Base-by-base conservation (phyloP, 257 asterid genomes). In the Handroanthus guayacan region DNA sequence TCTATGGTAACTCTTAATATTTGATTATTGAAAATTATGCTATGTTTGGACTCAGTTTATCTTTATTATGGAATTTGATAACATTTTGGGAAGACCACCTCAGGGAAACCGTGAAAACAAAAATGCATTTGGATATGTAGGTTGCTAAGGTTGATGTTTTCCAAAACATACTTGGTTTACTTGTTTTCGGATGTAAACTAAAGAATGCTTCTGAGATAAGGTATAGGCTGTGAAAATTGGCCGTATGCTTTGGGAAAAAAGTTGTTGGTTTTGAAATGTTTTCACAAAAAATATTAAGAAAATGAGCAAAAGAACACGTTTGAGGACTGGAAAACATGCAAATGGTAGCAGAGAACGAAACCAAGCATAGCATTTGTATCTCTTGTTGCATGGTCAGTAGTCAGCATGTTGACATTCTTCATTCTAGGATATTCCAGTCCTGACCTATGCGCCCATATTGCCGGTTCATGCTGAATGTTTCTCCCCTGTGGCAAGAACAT, bases 401-500 rank as follows among this genome's bases (percentile, higher is more conserved):
- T 61, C 41, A 9, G 37, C 39, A 48, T 38, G 41, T 41, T 6
- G 13, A 12, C 45, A 17, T 14, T 62, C 41, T 8, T 68, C 9
- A 62, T 43, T 34, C 68, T 38, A 51, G 48, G 18, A 14, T 65
- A 55, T 14, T 8, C 80, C 74, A 78, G 25, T 64, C 56, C 45
- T 16, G 50, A 63, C 6, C 43, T 44, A 64, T 45, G 64, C 16
- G 9, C 54, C 38, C 5, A 41, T 50, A 4, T 48, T 56, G n/a
- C 79, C 72, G 18, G 73, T 50, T 71, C 60, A 4, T 69, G 37
- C 55, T 72, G 70, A 55, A 34, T 43, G 51, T 41, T 67, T 68
- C 66, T 65, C 52, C 52, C 71, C 20, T 17, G 52, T 51, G 45
- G 38, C 67, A 9, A 52, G 57, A 36, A 43, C 45, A n/a, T 10